These are phyloP conservation scores for Cinchona pubescens DNA, from an alignment of 257 asterid genomes.

Conservation along the genomic window DNA sequence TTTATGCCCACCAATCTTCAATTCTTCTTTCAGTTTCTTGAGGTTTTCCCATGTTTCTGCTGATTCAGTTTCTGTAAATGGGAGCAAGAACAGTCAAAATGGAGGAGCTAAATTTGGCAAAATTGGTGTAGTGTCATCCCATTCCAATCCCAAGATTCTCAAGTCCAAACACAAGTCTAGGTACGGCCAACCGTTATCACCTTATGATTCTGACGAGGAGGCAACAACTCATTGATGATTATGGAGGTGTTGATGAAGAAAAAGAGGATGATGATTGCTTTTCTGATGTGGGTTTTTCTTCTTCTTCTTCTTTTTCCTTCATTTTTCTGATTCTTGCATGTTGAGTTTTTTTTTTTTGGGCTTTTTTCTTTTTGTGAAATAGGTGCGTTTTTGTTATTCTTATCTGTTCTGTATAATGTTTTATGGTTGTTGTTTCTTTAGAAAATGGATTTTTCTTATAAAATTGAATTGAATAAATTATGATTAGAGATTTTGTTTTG, in stretches of 20 bases:
- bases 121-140: conserved; percentile 55
- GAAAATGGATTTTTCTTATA: background rate
- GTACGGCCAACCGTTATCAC: conserved; percentile 57
- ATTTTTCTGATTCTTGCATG: background rate
- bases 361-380: background rate
- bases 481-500: background rate
- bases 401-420: no score
- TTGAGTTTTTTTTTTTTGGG: background rate
- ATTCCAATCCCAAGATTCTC: conserved; percentile 67
- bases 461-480: background rate
- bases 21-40: conserved; percentile 1
- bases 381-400: background rate
- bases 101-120: background rate
- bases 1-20: conserved; percentile 1
- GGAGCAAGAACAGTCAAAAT: background rate
- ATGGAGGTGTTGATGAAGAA: conserved; percentile 10
- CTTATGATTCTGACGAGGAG: conserved; percentile 51
- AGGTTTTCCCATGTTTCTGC: background rate
- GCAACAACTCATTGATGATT: conserved; percentile 41
- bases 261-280: conserved; percentile 40
- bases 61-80: background rate
- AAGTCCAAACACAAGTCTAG: conserved; percentile 75
- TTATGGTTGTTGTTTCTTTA: background rate
- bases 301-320: background rate
- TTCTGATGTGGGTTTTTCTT: conserved; percentile 50